Base-by-base conservation (phyloP, 352 stramenopile genomes). In the Pythium dissotocum region DNA sequence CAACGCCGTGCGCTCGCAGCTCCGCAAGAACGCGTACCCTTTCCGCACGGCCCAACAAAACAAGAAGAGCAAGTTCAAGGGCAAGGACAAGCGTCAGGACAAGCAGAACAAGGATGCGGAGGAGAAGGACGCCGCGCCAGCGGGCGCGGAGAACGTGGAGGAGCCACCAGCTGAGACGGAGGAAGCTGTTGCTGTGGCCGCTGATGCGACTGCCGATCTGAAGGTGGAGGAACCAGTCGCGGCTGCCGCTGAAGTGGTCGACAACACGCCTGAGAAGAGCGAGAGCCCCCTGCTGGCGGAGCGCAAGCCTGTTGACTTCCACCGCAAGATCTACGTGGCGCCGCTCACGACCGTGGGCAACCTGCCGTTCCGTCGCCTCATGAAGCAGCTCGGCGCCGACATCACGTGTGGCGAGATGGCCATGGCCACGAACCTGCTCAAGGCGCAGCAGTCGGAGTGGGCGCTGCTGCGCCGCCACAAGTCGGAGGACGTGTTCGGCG, bases 261-360 rank as follows among this genome's bases (percentile, higher is more conserved):
- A 36, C 3, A 40, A 48, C n/a, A 58, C 21, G 46, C 24, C 61
- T 36, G 67, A 73, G 18, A 80, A 81, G 55, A 81, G 69, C 46
- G 60, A 68, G 51, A 69, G 51, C 12, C 64, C 70, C 24, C 40
- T 76, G 26, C 40, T 76, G 30, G 21, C 44, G 0, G 90, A 97
- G 69, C 89, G 89, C 54, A 96, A 98, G 67, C 87, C 94, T 0
- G 88, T 99, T 56, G 95, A 99, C 71, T 99, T 99, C 69, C 88
- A 96, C 53, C 90, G 92, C 65, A 99, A 99, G 77, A 97, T 99
- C 30, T 99, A 99, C 81, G 82, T 99, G 28, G 98, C 97, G 10
- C 98, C 98, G 9, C 87, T 99, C 16, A 99, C 98, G 32, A 99
- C 98, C 1, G 97, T 99, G 1, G 98, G 98, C n/a, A 99, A 99